Conservation (phyloP, 108 stramenopile species). For the Skeletonema tropicum region DNA sequence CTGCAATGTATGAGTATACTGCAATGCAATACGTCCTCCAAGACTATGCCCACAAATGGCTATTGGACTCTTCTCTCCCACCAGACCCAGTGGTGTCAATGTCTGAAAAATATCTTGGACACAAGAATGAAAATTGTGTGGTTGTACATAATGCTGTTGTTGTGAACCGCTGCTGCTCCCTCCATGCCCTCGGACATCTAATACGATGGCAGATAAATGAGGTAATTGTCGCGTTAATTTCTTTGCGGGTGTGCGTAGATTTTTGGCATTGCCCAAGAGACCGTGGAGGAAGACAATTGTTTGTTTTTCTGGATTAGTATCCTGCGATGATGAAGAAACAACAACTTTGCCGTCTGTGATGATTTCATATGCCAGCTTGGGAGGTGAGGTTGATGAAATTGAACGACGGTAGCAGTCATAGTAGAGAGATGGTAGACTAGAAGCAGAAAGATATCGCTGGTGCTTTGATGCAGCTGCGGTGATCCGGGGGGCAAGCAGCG, state of each 20-base stretch:
- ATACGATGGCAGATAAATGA: constrained; percentile 50
- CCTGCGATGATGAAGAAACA: background rate
- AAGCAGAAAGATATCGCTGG: too few relatives aligned
- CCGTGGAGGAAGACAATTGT: constrained; percentile 82
- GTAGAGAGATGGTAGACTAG: background rate
- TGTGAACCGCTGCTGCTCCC: constrained; percentile 14
- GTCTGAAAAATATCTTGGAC: constrained; percentile 63
- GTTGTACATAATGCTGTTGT: constrained; percentile 8
- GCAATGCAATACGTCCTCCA: constrained; percentile 81
- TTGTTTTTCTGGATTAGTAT: constrained; percentile 22
- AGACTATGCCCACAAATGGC: constrained; percentile 84
- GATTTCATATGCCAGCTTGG: constrained; percentile 43
- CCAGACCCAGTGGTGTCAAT: constrained; percentile 25
- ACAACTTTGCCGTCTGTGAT: constrained; percentile 36
- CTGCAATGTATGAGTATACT: constrained; percentile 51
- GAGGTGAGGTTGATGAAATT: background rate
- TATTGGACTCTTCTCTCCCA: constrained; percentile 14
- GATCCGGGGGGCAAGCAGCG: too few relatives aligned
- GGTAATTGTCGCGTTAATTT: constrained; percentile 45
- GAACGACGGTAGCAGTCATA: background rate
- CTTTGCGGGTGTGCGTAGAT: constrained; percentile 76
- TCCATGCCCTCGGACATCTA: constrained; percentile 85
- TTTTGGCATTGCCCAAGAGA: constrained; percentile 76
- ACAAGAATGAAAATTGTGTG: constrained; percentile 49
- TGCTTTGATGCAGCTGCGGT: too few relatives aligned